Evolutionary conservation across 2,329 filamentous ascomycete genomes (phyloP).

Genomic region (Aureobasidium sp.): DNA sequence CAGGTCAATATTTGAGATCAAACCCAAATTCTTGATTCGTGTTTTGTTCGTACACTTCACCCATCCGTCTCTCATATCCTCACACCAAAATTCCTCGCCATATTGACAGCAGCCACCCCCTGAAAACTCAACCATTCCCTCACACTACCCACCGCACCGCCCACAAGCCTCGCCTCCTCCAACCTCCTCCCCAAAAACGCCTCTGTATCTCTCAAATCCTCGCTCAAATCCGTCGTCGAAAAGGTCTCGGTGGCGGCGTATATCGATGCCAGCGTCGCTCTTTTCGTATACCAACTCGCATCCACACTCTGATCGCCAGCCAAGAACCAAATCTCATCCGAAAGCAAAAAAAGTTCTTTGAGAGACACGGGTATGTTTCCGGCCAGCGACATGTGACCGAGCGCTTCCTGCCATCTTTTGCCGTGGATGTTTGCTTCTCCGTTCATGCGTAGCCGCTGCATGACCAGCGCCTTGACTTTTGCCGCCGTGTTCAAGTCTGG

Average conservation of each 20-base stretch:
- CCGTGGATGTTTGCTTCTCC: slow-evolving; percentile 53
- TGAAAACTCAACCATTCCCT: slow-evolving; percentile 80
- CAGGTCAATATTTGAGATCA: too few relatives aligned
- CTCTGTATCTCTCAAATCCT: slow-evolving; percentile 68
- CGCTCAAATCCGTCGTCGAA: slow-evolving; percentile 82
- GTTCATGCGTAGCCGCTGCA: slow-evolving; percentile 74
- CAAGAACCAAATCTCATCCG: slow-evolving; percentile 90
- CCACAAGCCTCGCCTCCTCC: slow-evolving; percentile 58
- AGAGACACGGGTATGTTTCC: slow-evolving; percentile 69
- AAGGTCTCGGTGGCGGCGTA: slow-evolving; percentile 74
- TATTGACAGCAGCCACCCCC: slow-evolving; percentile 66
- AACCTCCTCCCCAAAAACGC: slow-evolving; percentile 72
- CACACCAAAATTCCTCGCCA: slow-evolving; percentile 80
- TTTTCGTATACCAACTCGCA: slow-evolving; percentile 77
- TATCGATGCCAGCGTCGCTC: slow-evolving; percentile 55
- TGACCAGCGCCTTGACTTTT: slow-evolving; percentile 64
- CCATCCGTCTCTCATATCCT: slow-evolving; percentile 53
- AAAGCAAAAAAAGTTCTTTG: slow-evolving; percentile 68
- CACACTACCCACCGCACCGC: slow-evolving; percentile 55
- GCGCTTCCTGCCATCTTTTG: slow-evolving; percentile 76
- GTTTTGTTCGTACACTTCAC: too few relatives aligned
- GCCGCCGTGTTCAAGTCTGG: slow-evolving; percentile 45
- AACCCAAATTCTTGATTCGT: background rate
- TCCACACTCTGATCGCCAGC: slow-evolving; percentile 78
- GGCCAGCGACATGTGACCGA: slow-evolving; percentile 84